Base-by-base conservation (phyloP, 1,139 yeast species). In the Arxiozyma heterogenica region DNA sequence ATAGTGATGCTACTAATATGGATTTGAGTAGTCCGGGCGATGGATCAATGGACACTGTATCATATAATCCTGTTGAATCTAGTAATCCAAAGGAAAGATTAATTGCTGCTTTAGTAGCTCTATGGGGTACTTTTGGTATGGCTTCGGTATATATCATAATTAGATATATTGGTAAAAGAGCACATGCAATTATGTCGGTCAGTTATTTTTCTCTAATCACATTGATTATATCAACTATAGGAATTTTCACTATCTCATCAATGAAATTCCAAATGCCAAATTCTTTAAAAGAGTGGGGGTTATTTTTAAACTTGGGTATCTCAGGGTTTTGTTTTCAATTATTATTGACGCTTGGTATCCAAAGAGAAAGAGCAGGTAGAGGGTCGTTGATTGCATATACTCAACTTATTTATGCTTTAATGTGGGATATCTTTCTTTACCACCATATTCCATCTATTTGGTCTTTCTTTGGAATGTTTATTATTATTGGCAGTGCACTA, bases 281-380 rank as follows among this genome's bases (percentile, higher is more conserved):
- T 27, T 77, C 79, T 27, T 46, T 62, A 1, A 73, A 73, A 59
- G 93, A 88, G 65, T 86, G 95, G 94, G 61, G 72, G 7, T 70
- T 86, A 39, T 78, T 90, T 58, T 54, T 72, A 1, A 67, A 78
- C 38, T 77, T 88, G 58, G 96, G 96, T 1, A 59, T 84, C 15
- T 77, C 86, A 48, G 97, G 97, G 0, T 90, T 90, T 67, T 70
- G 83, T 54, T 86, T 85, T 82, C 96, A 90, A 67, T 82, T 83
- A 61, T 73, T 84, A 38, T 71, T 87, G 54, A 87, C 97, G 0
- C 83, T 89, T 3, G 97, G 96, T 0, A 78, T 90, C 52, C 96
- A 88, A 67, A 73, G 89, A 55, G 96, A 87, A 58, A 76, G 77
- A 57, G 95, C 96, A 0, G 82, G 90, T 1, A 77, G 88, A 55